These are phyloP conservation scores for Leptographium radiaticola DNA, from an alignment of 2,329 filamentous ascomycete species.

Conservation along the genomic window DNA sequence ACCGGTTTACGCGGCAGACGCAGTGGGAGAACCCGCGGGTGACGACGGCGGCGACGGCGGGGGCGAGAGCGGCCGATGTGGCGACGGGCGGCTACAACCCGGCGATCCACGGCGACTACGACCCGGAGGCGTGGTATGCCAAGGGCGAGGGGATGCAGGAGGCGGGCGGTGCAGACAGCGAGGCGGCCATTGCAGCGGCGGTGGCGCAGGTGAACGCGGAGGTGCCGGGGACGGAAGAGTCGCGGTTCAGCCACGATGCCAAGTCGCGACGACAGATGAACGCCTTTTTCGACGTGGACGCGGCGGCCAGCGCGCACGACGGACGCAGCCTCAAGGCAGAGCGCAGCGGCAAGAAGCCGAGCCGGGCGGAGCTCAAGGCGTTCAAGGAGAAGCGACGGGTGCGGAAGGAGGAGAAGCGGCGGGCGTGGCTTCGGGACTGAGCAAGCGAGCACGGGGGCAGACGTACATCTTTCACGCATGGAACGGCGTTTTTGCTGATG, in stretches of 20 bases:
- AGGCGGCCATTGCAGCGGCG: slow-evolving; percentile 14
- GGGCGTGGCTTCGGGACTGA: slow-evolving; percentile 83
- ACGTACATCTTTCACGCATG: not conserved
- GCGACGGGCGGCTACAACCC: slow-evolving; percentile 71
- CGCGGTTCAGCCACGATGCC: slow-evolving; percentile 65
- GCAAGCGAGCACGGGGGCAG: not conserved
- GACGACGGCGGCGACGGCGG: slow-evolving; percentile 25
- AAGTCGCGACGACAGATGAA: slow-evolving; percentile 83
- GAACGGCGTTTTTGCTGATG: not conserved
- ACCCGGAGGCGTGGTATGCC: slow-evolving; percentile 91
- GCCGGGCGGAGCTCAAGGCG: slow-evolving; percentile 74
- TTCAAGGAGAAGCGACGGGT: slow-evolving; percentile 84
- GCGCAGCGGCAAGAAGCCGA: slow-evolving; percentile 70
- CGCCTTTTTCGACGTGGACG: slow-evolving; percentile 91
- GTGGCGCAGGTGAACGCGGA: slow-evolving; percentile 39
- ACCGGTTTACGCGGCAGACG: slow-evolving; percentile 57
- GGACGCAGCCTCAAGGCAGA: slow-evolving; percentile 87
- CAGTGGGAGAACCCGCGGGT: slow-evolving; percentile 83
- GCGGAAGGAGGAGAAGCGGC: slow-evolving; percentile 86
- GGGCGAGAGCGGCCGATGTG: slow-evolving; percentile 14
- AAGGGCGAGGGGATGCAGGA: slow-evolving; percentile 26
- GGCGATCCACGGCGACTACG: slow-evolving; percentile 90
- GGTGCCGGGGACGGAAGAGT: slow-evolving; percentile 53
- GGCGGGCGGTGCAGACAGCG: slow-evolving; percentile 15
- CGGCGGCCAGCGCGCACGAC: slow-evolving; percentile 80